Evolutionary conservation across 2,329 filamentous ascomycete species (phyloP).

Genomic region (Nemania sp.): DNA sequence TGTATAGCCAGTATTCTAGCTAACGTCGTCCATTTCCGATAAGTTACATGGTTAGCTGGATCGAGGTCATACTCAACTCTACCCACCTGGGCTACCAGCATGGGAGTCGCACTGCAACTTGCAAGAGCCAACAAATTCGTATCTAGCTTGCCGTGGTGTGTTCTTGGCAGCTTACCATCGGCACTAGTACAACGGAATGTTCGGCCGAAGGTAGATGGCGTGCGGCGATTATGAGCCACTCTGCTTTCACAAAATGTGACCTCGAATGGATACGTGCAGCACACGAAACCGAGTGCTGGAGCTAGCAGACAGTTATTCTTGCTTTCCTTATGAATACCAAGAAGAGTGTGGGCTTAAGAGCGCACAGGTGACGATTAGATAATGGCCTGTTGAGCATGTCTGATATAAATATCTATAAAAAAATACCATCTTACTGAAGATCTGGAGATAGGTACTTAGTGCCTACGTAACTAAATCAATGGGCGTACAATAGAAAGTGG

Average conservation of each 20-base stretch:
- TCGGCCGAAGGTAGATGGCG: constrained; percentile 12
- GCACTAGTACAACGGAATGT: constrained; percentile 15
- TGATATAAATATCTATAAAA: no score
- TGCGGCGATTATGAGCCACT: constrained; percentile 8
- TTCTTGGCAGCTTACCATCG: constrained; percentile 20
- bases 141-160: no score
- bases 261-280: background rate
- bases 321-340: background rate
- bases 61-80: no score
- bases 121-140: background rate
- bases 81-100: no score
- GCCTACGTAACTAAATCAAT: background rate
- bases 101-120: constrained; percentile 1
- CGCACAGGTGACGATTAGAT: background rate
- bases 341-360: background rate
- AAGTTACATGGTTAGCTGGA: no score
- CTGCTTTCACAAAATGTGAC: constrained; percentile 4
- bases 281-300: background rate
- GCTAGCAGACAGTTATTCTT: background rate
- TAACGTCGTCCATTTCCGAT: no score
- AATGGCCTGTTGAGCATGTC: no score
- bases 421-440: background rate
- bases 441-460: no score
- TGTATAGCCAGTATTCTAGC: no score
- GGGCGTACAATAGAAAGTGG: background rate